phyloP scores from a whole-genome alignment of 306 rosid genomes.

The Vigna hirtella region DNA sequence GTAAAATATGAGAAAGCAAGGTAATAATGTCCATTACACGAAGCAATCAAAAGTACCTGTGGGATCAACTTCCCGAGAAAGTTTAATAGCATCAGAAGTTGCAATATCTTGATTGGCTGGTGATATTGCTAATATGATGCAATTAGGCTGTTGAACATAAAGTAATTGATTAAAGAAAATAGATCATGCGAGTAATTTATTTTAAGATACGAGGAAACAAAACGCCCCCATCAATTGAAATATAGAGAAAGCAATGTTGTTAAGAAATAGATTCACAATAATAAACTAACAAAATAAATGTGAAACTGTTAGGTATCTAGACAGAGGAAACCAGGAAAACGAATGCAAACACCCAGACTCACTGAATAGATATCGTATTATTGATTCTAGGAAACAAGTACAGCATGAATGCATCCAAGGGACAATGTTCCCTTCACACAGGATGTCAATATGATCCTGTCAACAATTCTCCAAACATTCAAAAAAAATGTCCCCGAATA shows the following conservation, averaged over 20 bases:
- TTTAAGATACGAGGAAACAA: constrained; percentile 1
- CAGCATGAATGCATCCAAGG: too few species aligned
- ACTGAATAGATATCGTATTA: too few species aligned
- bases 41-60: constrained; percentile 53
- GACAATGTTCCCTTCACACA: too few species aligned
- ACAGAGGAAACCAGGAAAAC: too few species aligned
- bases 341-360: too few species aligned
- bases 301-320: background rate
- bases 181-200: background rate
- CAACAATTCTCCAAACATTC: too few species aligned
- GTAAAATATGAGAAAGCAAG: constrained; percentile 26
- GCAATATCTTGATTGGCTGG: constrained; percentile 98
- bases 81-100: constrained; percentile 94
- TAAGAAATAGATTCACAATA: background rate
- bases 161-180: constrained; percentile 24
- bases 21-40: constrained; percentile 4
- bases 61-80: constrained; percentile 89
- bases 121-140: constrained; percentile 83
- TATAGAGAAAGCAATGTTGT: constrained; percentile 5
- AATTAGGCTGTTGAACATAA: constrained; percentile 71
- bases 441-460: too few species aligned
- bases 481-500: too few species aligned
- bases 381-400: too few species aligned
- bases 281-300: constrained; percentile 1
- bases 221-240: background rate